Conservation (phyloP, 768 basidiomycete species). For the Ramaria sp. region DNA sequence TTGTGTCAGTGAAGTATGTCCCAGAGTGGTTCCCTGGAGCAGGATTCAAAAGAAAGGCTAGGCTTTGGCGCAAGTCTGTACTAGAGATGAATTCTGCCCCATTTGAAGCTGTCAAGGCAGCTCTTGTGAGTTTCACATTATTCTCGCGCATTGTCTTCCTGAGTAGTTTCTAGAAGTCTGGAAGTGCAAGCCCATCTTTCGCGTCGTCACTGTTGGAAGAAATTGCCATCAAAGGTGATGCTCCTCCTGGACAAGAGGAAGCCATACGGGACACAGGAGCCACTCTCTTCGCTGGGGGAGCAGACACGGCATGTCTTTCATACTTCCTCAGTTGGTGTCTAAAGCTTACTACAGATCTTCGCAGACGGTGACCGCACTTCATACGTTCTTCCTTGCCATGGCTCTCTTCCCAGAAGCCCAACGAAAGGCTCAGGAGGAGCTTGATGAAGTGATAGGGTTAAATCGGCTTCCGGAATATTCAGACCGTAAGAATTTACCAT, state of each 20-base stretch:
- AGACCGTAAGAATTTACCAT: constrained; percentile 18
- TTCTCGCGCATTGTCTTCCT: no score
- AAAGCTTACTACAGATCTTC: background rate
- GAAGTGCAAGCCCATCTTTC: no score
- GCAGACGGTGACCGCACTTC: no score
- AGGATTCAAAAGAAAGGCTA: constrained; percentile 2
- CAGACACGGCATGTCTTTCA: constrained; percentile 4
- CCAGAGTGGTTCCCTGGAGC: constrained; percentile 3
- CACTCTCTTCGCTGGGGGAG: constrained; percentile 29
- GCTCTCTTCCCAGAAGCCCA: constrained; percentile 9
- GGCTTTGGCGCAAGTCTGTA: constrained; percentile 9
- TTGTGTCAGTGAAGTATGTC: constrained; percentile 6
- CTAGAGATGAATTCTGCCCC: no score
- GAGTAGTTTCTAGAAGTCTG: no score
- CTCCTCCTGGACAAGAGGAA: no score
- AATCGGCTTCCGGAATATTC: constrained; percentile 17
- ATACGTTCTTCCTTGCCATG: constrained; percentile 11
- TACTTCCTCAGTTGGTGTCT: background rate
- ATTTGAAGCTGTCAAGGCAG: no score
- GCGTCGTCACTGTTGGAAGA: no score
- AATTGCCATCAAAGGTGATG: no score
- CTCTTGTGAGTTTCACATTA: no score
- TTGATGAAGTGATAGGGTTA: constrained; percentile 9
- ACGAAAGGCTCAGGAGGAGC: no score
- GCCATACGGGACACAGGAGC: constrained; percentile 21